Base-by-base conservation (phyloP, 192 early-diverging fungal genomes). In the Linnemannia hyalina region DNA sequence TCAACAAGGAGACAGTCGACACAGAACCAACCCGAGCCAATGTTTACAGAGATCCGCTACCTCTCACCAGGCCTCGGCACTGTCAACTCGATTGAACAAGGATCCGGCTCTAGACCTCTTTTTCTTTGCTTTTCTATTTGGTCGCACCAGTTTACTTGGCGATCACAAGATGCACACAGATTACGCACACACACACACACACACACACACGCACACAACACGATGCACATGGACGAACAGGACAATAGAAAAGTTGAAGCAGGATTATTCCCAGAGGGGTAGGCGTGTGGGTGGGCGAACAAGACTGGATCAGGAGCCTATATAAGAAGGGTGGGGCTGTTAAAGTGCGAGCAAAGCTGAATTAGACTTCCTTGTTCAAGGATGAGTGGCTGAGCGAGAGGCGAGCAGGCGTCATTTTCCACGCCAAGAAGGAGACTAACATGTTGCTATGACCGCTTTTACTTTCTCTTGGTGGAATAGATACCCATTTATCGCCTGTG, bases 401-500 rank as follows among this genome's bases (percentile, higher is more conserved):
- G 55, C 55, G n/a, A 57, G n/a, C 55, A 23, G 26, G 60, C 60
- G 29, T 54, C 49, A 35, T 54, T 18, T 49, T n/a, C 26, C 36
- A 75, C 26, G 6, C 20, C 32, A 54, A 55, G n/a, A n/a, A 52
- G 49, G 32, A 35, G 26, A n/a, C 16, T 29, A 8, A 65, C 29
- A 8, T 15, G 29, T 65, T 26, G 60, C 29, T 3, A 35, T 65
- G 29, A 65, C 60, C 52, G n/a, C 22, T 36, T 38, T 18, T 35
- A 46, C 23, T 29, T 46, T 68, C 18, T 65, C 47, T 3, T 76
- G 54, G 29, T 38, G 16, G 16, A 47, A 35, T 76, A 96, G 96
- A 86, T 97, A 95, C 78, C 95, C 96, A 10, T 97, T 93, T 81
- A 76, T 96, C 18, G 94, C 95, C 13, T 91, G 94, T 74, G 96